Conservation (phyloP, 1,284 basidiomycete species). For the Apiotrichum sp. region DNA sequence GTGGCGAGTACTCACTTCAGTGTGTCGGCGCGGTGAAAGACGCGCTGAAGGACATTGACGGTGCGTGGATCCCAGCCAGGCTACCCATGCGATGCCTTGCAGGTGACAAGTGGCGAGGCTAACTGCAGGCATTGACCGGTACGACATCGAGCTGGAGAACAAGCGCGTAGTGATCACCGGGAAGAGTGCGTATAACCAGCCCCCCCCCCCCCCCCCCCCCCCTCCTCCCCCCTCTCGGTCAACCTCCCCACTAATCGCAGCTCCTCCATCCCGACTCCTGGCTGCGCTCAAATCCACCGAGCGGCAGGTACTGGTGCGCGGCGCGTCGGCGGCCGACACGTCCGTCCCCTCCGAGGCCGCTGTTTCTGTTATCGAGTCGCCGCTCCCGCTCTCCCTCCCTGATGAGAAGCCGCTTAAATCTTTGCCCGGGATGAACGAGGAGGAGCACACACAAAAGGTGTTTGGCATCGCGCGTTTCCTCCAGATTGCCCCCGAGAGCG, state of each 20-base stretch:
- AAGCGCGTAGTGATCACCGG: slow-evolving; percentile 47
- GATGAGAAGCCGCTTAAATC: no score
- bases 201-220: slow-evolving; percentile 21
- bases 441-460: slow-evolving; percentile 44
- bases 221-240: slow-evolving; percentile 23
- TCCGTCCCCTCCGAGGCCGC: slow-evolving; percentile 35
- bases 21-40: slow-evolving; percentile 43
- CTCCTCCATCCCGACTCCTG: slow-evolving; percentile 45
- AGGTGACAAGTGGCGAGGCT: background rate
- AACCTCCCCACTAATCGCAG: slow-evolving; percentile 19
- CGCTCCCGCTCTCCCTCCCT: slow-evolving; percentile 27
- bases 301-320: slow-evolving; percentile 48
- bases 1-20: slow-evolving; percentile 12
- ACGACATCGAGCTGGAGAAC: slow-evolving; percentile 45
- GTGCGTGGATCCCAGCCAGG: slow-evolving; percentile 23
- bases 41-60: slow-evolving; percentile 32
- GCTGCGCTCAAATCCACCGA: slow-evolving; percentile 45
- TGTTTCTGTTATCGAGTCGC: slow-evolving; percentile 47
- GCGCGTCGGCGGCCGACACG: slow-evolving; percentile 32
- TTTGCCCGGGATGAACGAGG: slow-evolving; percentile 38
- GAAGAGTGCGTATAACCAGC: slow-evolving; percentile 28
- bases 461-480: slow-evolving; percentile 48
- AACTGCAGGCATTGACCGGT: slow-evolving; percentile 40
- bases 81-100: slow-evolving; percentile 48
- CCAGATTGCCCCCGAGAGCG: slow-evolving; percentile 42